Percentiles rank a stretch among this genome's conserved stretches.
Evolutionary conservation across 2,329 filamentous ascomycete species (phyloP).

Genomic region (Ophiostoma triangulosporum): DNA sequence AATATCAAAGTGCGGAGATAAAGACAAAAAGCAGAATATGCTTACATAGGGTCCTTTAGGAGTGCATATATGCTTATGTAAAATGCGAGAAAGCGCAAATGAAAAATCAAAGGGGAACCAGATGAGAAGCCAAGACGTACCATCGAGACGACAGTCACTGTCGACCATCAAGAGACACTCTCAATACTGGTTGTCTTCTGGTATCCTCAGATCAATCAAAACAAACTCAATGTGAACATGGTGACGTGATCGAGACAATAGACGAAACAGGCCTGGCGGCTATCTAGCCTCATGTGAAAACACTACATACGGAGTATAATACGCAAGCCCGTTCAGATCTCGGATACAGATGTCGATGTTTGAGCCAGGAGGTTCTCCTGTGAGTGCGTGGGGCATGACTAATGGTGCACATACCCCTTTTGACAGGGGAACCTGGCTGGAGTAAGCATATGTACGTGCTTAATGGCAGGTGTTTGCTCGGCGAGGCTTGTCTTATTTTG

Average conservation of each 20-base stretch:
- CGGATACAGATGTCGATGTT: background rate
- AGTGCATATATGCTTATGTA: background rate
- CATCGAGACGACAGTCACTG: background rate
- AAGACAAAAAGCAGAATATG: background rate
- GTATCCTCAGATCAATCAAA: background rate
- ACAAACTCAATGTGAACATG: too few species aligned
- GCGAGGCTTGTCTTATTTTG: background rate
- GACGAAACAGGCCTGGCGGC: background rate
- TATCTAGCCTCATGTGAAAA: background rate
- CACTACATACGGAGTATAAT: background rate
- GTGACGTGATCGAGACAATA: background rate
- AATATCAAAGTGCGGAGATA: background rate
- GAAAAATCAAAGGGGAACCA: background rate
- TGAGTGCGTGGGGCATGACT: background rate
- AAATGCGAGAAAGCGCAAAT: background rate
- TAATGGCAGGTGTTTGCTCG: background rate
- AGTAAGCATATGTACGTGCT: too few species aligned
- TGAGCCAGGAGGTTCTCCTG: background rate
- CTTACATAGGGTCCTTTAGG: too few species aligned
- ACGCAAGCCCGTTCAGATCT: background rate
- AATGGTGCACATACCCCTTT: background rate
- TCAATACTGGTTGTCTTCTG: background rate
- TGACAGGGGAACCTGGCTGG: background rate
- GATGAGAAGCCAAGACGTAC: background rate
- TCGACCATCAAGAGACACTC: background rate